Evolutionary conservation across 306 rosid genomes (phyloP).

Genomic region (Begonia fuchsioides): DNA sequence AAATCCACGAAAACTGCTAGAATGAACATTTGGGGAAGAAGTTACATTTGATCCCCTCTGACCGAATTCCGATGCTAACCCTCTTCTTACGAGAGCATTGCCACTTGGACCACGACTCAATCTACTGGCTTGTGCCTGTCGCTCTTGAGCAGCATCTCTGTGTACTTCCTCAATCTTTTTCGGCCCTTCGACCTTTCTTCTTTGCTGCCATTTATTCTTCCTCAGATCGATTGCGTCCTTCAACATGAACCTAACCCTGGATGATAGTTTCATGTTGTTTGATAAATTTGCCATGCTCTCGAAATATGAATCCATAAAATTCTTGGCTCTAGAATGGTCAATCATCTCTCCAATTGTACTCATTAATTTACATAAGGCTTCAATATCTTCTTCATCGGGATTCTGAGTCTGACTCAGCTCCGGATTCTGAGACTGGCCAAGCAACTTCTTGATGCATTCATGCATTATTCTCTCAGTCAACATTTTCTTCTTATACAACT

Average conservation of each 20-base stretch:
- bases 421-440: slow-evolving; percentile 53
- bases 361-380: slow-evolving; percentile 91
- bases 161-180: slow-evolving; percentile 97
- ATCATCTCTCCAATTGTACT: slow-evolving; percentile 97
- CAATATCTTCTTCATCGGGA: slow-evolving; percentile 92
- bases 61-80: slow-evolving; percentile 43
- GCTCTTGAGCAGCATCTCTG: slow-evolving; percentile 94
- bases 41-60: slow-evolving; percentile 50
- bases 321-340: slow-evolving; percentile 86
- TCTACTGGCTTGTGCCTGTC: slow-evolving; percentile 80
- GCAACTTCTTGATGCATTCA: slow-evolving; percentile 63
- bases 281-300: slow-evolving; percentile 54
- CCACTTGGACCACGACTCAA: slow-evolving; percentile 51
- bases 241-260: slow-evolving; percentile 94
- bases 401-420: no score
- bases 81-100: slow-evolving; percentile 54
- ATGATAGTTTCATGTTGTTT: slow-evolving; percentile 65
- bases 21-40: slow-evolving; percentile 45
- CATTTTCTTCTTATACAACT: slow-evolving; percentile 86
- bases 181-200: slow-evolving; percentile 95
- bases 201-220: slow-evolving; percentile 84
- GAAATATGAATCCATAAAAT: slow-evolving; percentile 73
- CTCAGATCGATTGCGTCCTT: slow-evolving; percentile 78
- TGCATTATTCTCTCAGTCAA: slow-evolving; percentile 97
- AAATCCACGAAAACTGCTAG: slow-evolving; percentile 50